Percentiles rank a stretch among this genome's conserved stretches.
phyloP scores from a whole-genome alignment of 192 early-diverging fungal genomes.

The Irineochytrium annulatum region DNA sequence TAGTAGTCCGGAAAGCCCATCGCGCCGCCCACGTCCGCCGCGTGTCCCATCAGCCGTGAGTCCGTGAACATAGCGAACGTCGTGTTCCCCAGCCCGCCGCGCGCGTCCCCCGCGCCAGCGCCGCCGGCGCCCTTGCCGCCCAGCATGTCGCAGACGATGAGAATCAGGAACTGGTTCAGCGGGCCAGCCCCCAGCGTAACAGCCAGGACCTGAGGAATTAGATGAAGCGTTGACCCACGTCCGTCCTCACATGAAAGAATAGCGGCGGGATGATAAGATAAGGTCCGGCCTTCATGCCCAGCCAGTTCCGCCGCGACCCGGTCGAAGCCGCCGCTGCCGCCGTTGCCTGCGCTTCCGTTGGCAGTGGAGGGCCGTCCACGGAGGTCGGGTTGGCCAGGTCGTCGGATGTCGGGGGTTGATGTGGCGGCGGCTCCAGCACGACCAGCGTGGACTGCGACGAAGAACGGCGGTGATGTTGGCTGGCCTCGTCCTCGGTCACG shows the following conservation, averaged over 20 bases:
- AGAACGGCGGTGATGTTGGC: not conserved
- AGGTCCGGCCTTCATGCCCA: not conserved
- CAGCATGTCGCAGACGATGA: constrained; percentile 12
- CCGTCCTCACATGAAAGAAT: constrained; percentile 15
- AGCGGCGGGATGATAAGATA: constrained; percentile 6
- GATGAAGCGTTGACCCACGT: too few species aligned
- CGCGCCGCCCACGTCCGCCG: not conserved
- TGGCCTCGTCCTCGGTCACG: not conserved
- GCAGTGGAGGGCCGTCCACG: too few species aligned
- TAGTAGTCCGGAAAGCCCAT: constrained; percentile 3
- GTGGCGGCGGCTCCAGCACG: constrained; percentile 19
- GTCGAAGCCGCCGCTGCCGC: too few species aligned
- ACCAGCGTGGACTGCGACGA: not conserved
- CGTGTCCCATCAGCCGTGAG: too few species aligned
- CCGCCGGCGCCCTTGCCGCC: not conserved
- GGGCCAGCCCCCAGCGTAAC: not conserved
- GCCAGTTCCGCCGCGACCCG: too few species aligned
- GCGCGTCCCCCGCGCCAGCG: not conserved
- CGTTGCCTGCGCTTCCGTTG: too few species aligned
- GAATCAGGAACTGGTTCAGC: constrained; percentile 15
- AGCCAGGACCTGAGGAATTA: too few species aligned
- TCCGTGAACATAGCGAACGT: not conserved
- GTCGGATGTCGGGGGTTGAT: not conserved
- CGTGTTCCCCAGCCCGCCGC: not conserved
- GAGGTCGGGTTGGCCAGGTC: not conserved